Evolutionary conservation across 179 eudicot species (phyloP), one percentile per base, ranked within the genome.

Genomic region (Vitellaria paradoxa): DNA sequence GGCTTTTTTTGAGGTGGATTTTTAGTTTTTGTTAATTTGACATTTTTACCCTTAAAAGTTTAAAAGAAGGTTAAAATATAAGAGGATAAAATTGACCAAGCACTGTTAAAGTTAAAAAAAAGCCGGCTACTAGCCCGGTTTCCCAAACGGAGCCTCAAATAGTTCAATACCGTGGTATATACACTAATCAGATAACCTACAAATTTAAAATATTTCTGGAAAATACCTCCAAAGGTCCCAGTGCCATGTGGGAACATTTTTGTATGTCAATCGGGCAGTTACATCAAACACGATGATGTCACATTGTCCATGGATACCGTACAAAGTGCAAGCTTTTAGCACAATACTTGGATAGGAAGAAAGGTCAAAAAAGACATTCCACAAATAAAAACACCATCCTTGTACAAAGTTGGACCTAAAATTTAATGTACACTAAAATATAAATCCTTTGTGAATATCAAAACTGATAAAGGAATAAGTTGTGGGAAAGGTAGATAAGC

Each of bases 201-300:
- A 49, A 55, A 71, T 65, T 10, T 70, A 42, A 9, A 26, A 52
- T 1, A n/a, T 10, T 57, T n/a, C n/a, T 59, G n/a, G 46, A n/a
- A 42, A 7, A 9, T 72, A 85, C 88, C 88, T 76, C 82, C 88
- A 85, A 59, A 85, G 84, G 78, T 85, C 88, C 14, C 88, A 80
- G 63, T 85, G 88, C 88, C 88, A 85, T n/a, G 88, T 85, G 0
- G 88, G 88, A 11, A 86, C 88, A 76, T 86, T 86, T 75, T 86
- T 86, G 82, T 86, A 86, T 10, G 88, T 86, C 81, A 86, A 79
- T 52, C 88, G 80, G 53, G 88, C 88, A 15, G 88, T 86, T 23
- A 86, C 88, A 71, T 86, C 88, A 74, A 86, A 86, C 88, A 86
- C 83, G 73, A 86, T 84, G 53, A 86, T 83, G n/a, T 86, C 88